phyloP scores from a whole-genome alignment of 192 early-diverging fungal species.

The Helicostylum pulchrum region DNA sequence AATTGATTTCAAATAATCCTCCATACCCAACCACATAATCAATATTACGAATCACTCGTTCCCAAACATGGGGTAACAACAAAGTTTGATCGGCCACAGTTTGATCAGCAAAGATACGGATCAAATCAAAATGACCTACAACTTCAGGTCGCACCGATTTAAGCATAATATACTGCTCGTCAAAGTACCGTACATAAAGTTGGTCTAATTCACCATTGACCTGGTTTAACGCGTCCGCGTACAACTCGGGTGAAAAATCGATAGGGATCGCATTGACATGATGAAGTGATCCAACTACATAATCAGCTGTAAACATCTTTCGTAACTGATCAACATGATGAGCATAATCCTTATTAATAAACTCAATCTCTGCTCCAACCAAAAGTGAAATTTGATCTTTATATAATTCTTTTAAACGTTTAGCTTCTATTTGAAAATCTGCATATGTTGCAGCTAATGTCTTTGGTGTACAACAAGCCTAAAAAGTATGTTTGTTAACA shows the following conservation, averaged over 20 bases:
- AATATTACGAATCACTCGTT: slow-evolving; percentile 74
- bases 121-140: slow-evolving; percentile 95
- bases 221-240: slow-evolving; percentile 46
- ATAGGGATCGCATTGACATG: slow-evolving; percentile 79
- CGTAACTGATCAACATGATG: slow-evolving; percentile 49
- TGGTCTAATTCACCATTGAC: slow-evolving; percentile 6
- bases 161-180: slow-evolving; percentile 81
- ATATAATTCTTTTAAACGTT: slow-evolving; percentile 66
- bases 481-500: neutral
- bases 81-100: slow-evolving; percentile 18
- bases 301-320: slow-evolving; percentile 61
- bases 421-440: slow-evolving; percentile 72
- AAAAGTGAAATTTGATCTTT: slow-evolving; percentile 62
- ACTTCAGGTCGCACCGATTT: slow-evolving; percentile 69
- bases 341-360: slow-evolving; percentile 57
- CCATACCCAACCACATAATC: slow-evolving; percentile 75
- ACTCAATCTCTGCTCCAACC: slow-evolving; percentile 91
- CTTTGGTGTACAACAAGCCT: slow-evolving; percentile 61
- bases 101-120: slow-evolving; percentile 73
- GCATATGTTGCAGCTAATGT: slow-evolving; percentile 63
- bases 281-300: slow-evolving; percentile 91
- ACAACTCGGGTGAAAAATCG: slow-evolving; percentile 72
- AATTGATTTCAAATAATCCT: slow-evolving; percentile 92
- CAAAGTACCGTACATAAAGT: slow-evolving; percentile 83
- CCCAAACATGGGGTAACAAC: slow-evolving; percentile 33